Conservation (phyloP, 108 stramenopile species). For the Nannochloropsis granulata region DNA sequence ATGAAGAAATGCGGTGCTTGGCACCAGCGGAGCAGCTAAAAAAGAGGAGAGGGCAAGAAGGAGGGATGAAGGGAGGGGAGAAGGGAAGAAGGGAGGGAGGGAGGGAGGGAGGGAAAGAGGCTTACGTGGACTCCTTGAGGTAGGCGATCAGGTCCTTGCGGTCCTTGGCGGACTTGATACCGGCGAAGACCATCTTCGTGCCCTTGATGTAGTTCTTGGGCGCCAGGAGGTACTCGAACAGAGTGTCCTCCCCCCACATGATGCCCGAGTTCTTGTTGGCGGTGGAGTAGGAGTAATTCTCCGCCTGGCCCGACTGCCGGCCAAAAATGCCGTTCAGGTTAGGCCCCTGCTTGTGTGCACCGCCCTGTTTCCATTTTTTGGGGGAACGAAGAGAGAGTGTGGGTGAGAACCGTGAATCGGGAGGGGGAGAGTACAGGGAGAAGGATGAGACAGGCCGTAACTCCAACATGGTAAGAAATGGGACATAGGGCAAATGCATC, state of each 20-base stretch:
- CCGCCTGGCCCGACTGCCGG: constrained; percentile 83
- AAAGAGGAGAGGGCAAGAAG: not conserved
- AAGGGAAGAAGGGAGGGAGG: not conserved
- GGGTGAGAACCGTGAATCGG: not conserved
- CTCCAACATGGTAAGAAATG: not conserved
- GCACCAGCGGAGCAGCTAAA: not conserved
- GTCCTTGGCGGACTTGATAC: constrained; percentile 90
- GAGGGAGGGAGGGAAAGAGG: not conserved
- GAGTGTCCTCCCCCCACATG: constrained; percentile 80
- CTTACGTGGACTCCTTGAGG: constrained; percentile 62
- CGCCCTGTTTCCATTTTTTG: constrained; percentile 37
- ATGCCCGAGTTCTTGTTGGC: constrained; percentile 97
- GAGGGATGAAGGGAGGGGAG: no score
- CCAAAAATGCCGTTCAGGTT: constrained; percentile 98
- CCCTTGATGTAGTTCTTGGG: constrained; percentile 99
- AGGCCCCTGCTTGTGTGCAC: constrained; percentile 97
- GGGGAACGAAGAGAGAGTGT: not conserved
- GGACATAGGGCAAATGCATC: not conserved
- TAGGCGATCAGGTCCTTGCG: constrained; percentile 97
- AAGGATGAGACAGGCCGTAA: not conserved
- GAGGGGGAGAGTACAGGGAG: not conserved
- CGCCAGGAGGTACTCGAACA: constrained; percentile 88
- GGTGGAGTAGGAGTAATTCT: constrained; percentile 85
- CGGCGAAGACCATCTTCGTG: constrained; percentile 99
- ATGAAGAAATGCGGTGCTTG: not conserved